Evolutionary conservation across 2,329 filamentous ascomycete species (phyloP).

Genomic region (Colletotrichum filicis): DNA sequence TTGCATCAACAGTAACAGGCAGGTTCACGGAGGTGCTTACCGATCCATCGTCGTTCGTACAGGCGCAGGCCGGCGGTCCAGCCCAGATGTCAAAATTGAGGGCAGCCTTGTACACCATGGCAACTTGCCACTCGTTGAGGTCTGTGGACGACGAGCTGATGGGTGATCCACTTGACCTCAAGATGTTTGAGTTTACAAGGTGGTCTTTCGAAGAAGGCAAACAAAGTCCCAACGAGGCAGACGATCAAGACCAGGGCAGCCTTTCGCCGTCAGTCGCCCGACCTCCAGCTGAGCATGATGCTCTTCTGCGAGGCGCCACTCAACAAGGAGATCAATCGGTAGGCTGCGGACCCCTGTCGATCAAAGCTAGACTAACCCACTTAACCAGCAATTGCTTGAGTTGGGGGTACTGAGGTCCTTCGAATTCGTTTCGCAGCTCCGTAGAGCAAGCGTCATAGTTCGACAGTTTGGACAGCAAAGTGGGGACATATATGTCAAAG

Average conservation of each 20-base stretch:
- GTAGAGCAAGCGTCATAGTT: conserved; percentile 92
- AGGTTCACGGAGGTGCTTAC: conserved; percentile 82
- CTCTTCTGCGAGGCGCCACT: conserved; percentile 36
- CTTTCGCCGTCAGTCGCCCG: conserved; percentile 90
- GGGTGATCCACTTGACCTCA: conserved; percentile 93
- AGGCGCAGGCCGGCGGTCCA: neutral
- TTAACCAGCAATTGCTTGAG: conserved; percentile 70
- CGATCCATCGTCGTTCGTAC: conserved; percentile 69
- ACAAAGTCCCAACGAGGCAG: conserved; percentile 70
- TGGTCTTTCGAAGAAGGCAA: conserved; percentile 94
- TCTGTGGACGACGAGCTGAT: conserved; percentile 89
- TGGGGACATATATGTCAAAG: conserved; percentile 93
- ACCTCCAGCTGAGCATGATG: conserved; percentile 69
- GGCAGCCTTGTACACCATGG: conserved; percentile 91
- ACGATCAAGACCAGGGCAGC: conserved; percentile 79
- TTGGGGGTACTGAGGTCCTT: conserved; percentile 92
- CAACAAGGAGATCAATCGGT: conserved; percentile 41
- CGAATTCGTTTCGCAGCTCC: conserved; percentile 93
- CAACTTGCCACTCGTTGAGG: conserved; percentile 93
- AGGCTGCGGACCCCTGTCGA: conserved; percentile 28
- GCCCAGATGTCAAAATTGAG: conserved; percentile 43
- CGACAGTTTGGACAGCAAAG: conserved; percentile 87
- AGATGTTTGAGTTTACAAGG: conserved; percentile 97
- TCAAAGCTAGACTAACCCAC: conserved; percentile 32
- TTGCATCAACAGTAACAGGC: conserved; percentile 72